Conservation (phyloP, 805 yeast species). For the Schizosaccharomyces osmophilus region DNA sequence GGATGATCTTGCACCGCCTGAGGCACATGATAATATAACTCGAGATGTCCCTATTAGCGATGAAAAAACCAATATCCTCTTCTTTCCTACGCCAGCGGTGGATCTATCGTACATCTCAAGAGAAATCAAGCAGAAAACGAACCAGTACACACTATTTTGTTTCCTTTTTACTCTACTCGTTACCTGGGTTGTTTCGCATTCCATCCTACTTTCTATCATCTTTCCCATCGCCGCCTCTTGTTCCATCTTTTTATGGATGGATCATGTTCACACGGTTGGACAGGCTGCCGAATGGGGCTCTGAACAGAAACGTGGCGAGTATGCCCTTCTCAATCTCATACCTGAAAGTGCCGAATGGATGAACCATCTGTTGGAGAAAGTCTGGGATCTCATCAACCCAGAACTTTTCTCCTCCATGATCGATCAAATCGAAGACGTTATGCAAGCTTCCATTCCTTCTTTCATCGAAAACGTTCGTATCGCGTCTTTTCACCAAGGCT, state of each 20-base stretch:
- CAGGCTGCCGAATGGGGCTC: not conserved
- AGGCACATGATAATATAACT: not conserved
- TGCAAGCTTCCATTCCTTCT: slow-evolving; percentile 3
- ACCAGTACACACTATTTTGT: not conserved
- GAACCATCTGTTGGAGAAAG: not conserved
- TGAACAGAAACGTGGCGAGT: not conserved
- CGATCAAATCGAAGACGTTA: slow-evolving; percentile 2
- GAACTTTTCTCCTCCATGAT: not conserved
- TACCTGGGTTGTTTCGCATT: not conserved
- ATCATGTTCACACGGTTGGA: not conserved
- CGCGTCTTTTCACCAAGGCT: not conserved
- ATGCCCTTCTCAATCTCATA: not conserved
- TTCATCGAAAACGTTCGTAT: not conserved
- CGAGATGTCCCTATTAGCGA: not conserved
- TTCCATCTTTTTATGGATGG: not conserved
- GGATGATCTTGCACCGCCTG: slow-evolving; percentile 2
- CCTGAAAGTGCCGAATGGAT: slow-evolving; percentile 3
- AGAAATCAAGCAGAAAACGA: not conserved
- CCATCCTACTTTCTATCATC: not conserved
- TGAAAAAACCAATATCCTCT: not conserved
- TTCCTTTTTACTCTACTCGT: not conserved
- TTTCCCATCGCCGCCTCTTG: not conserved
- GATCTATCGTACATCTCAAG: not conserved
- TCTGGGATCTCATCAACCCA: not conserved
- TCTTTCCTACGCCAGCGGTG: not conserved